These are phyloP conservation scores for Ogataea nitratoaversa DNA, from an alignment of 805 yeast species.

Conservation along the genomic window DNA sequence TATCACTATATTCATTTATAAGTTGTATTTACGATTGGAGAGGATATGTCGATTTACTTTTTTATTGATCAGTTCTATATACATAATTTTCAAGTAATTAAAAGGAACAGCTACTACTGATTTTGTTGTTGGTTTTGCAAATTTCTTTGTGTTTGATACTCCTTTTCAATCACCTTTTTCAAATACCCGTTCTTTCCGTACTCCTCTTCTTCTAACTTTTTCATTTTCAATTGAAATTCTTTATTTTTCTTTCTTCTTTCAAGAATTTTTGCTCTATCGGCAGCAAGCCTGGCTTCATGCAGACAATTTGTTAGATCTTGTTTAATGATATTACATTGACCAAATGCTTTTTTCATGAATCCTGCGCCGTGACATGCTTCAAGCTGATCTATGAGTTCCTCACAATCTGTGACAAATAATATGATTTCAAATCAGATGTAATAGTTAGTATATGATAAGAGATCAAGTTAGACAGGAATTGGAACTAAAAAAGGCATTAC, in stretches of 20 bases:
- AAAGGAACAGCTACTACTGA: not conserved
- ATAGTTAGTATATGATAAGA: too few species aligned
- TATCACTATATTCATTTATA: too few species aligned
- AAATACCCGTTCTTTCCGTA: constrained; percentile 73
- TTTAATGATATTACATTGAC: constrained; percentile 80
- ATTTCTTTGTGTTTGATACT: constrained; percentile 29
- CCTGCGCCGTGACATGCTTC: constrained; percentile 82
- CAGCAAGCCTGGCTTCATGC: constrained; percentile 66
- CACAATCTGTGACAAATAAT: constrained; percentile 55
- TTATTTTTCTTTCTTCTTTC: constrained; percentile 55
- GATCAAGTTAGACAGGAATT: not conserved
- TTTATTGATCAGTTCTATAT: not conserved
- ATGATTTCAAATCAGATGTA: too few species aligned
- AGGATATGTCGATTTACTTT: too few species aligned
- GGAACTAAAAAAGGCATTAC: too few species aligned
- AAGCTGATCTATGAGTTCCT: constrained; percentile 76
- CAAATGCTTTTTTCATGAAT: constrained; percentile 66
- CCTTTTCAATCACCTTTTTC: constrained; percentile 58
- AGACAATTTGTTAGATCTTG: constrained; percentile 76
- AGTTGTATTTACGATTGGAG: too few species aligned
- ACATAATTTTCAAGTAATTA: not conserved
- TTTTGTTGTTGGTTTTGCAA: not conserved
- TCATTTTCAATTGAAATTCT: constrained; percentile 52
- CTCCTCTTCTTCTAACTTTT: constrained; percentile 66
- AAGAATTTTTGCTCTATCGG: constrained; percentile 51